These are phyloP conservation scores for Trichophyton rubrum DNA, from an alignment of 2,329 filamentous ascomycete species.

Conservation along the genomic window DNA sequence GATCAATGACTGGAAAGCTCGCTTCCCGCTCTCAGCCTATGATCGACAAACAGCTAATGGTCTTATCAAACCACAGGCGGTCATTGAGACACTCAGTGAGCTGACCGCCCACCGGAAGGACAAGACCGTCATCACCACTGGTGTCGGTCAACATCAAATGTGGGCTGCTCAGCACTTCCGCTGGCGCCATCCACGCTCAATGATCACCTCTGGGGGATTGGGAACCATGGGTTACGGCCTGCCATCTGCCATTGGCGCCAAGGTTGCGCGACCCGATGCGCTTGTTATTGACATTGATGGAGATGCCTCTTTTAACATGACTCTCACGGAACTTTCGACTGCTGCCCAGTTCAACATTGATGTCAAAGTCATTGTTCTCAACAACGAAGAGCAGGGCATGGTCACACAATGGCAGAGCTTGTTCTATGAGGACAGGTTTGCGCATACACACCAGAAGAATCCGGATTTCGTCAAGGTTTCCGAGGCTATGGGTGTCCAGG, in stretches of 20 bases:
- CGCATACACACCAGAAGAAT: slow-evolving; percentile 88
- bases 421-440: slow-evolving; percentile 87
- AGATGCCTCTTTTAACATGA: slow-evolving; percentile 99
- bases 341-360: slow-evolving; percentile 93
- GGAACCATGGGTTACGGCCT: slow-evolving; percentile 95
- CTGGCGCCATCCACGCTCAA: slow-evolving; percentile 80
- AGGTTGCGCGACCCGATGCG: slow-evolving; percentile 69
- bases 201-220: slow-evolving; percentile 93
- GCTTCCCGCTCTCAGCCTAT: slow-evolving; percentile 74
- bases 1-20: slow-evolving; percentile 81
- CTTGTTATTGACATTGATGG: slow-evolving; percentile 94
- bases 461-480: slow-evolving; percentile 92
- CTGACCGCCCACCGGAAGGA: slow-evolving; percentile 70
- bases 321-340: slow-evolving; percentile 84
- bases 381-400: slow-evolving; percentile 98
- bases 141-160: slow-evolving; percentile 98
- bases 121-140: slow-evolving; percentile 76
- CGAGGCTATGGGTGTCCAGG: slow-evolving; percentile 79
- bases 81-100: slow-evolving; percentile 82
- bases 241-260: slow-evolving; percentile 87
- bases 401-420: slow-evolving; percentile 97
- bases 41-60: slow-evolving; percentile 64
- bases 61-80: slow-evolving; percentile 83
- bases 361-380: slow-evolving; percentile 85
- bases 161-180: slow-evolving; percentile 95